Conservation (phyloP, 352 stramenopile genomes). For the Phytophthora macrochlamydospora region DNA sequence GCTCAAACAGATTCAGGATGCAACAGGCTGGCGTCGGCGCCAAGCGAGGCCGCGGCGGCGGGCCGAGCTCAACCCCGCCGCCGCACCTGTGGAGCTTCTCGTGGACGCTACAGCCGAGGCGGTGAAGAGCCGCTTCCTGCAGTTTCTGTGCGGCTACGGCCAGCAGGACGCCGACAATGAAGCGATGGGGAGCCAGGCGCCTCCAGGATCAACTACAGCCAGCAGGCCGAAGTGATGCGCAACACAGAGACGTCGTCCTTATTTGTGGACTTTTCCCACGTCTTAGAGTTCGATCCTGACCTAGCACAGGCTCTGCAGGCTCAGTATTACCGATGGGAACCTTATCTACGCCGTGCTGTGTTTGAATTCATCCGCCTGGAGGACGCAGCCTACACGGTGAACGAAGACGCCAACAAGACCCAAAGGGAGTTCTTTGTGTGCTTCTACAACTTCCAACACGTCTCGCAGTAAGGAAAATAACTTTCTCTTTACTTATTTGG, state of each 20-base stretch:
- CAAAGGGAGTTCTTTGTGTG: constrained; percentile 88
- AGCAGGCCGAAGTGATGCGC: constrained; percentile 88
- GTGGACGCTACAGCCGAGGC: constrained; percentile 80
- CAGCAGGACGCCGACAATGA: constrained; percentile 42
- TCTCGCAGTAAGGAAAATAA: constrained; percentile 65
- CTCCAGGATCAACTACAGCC: constrained; percentile 75
- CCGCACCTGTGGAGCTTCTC: constrained; percentile 55
- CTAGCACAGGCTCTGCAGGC: constrained; percentile 83
- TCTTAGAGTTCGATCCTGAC: constrained; percentile 84
- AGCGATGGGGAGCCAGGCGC: constrained; percentile 7
- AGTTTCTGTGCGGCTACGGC: constrained; percentile 82
- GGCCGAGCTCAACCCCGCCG: constrained; percentile 39
- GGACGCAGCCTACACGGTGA: constrained; percentile 76
- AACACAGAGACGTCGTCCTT: constrained; percentile 87
- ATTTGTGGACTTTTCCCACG: constrained; percentile 87
- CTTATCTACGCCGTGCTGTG: constrained; percentile 69
- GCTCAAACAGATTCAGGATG: constrained; percentile 9
- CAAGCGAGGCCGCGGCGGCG: constrained; percentile 51
- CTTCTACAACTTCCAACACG: constrained; percentile 91
- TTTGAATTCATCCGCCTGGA: constrained; percentile 85
- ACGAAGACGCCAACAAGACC: constrained; percentile 81
- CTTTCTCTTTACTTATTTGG: constrained; percentile 12
- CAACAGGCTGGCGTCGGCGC: constrained; percentile 21
- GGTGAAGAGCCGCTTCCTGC: constrained; percentile 83
- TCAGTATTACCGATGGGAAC: constrained; percentile 88